Percentiles rank a stretch among this genome's conserved stretches.
Evolutionary conservation across 2,329 filamentous ascomycete species (phyloP).

Genomic region (Fusarium cicatricum): DNA sequence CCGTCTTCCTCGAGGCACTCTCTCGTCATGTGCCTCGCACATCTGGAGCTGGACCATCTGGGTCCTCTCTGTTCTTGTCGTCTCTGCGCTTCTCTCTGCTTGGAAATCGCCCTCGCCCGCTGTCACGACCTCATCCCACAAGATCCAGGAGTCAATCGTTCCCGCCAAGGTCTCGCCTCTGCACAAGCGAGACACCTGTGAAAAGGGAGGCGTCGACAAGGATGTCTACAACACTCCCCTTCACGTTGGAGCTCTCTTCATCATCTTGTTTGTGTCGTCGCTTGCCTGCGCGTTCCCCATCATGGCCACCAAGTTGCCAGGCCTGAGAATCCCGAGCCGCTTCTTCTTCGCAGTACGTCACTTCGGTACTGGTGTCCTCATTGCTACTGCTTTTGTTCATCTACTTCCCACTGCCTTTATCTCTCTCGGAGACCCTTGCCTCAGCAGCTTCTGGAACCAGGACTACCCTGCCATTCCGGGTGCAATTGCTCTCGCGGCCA

Average conservation of each 20-base stretch:
- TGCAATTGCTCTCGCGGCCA: constrained; percentile 79
- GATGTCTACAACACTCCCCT: constrained; percentile 62
- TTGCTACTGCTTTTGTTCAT: constrained; percentile 83
- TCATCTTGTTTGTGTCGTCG: constrained; percentile 58
- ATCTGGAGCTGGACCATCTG: constrained; percentile 53
- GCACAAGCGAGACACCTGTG: constrained; percentile 44
- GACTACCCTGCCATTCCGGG: constrained; percentile 82
- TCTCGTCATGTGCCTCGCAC: constrained; percentile 43
- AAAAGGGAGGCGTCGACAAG: constrained; percentile 42
- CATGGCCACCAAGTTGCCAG: constrained; percentile 59
- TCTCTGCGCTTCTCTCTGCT: constrained; percentile 44
- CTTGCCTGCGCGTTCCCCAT: constrained; percentile 63
- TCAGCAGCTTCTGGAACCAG: constrained; percentile 78
- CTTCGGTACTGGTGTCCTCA: constrained; percentile 79
- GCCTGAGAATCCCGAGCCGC: constrained; percentile 60
- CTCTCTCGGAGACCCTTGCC: constrained; percentile 69
- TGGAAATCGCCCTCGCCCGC: constrained; percentile 24
- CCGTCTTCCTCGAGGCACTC: constrained; percentile 45
- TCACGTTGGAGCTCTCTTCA: constrained; percentile 65
- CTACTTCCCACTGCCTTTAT: constrained; percentile 71
- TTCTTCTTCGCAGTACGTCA: constrained; percentile 69
- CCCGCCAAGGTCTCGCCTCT: constrained; percentile 24
- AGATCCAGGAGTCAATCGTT: constrained; percentile 9
- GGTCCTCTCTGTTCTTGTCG: constrained; percentile 53
- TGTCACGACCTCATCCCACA: constrained; percentile 6